phyloP scores from a whole-genome alignment of 805 yeast species.

The Barnettozyma pratensis region DNA sequence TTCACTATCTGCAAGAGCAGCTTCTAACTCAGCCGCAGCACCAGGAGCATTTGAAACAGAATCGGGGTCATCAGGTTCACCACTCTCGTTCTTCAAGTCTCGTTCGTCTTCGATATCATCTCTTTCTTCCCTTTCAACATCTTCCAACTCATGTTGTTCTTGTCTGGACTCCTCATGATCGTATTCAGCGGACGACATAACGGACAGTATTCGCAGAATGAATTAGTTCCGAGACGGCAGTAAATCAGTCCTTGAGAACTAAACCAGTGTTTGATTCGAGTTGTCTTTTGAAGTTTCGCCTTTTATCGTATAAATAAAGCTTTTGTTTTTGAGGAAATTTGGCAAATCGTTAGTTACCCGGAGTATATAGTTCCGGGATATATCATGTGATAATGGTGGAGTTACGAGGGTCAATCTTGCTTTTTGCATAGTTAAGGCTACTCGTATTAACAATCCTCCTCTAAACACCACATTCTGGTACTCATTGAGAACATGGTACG shows the following conservation, averaged over 20 bases:
- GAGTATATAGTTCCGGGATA: background rate
- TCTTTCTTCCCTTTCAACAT: slow-evolving; percentile 18
- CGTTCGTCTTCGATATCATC: slow-evolving; percentile 19
- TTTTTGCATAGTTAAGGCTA: background rate
- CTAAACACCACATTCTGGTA: too few relatives aligned
- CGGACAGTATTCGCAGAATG: background rate
- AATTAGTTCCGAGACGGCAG: too few relatives aligned
- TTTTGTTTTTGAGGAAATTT: background rate
- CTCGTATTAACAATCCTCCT: too few relatives aligned
- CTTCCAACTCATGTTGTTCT: slow-evolving; percentile 22
- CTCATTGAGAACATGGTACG: background rate
- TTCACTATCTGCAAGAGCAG: slow-evolving; percentile 24
- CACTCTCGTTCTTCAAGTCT: slow-evolving; percentile 5
- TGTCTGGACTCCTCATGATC: slow-evolving; percentile 21
- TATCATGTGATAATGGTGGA: background rate
- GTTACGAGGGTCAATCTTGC: too few relatives aligned
- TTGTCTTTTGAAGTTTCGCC: background rate
- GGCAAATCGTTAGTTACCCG: background rate
- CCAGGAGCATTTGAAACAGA: slow-evolving; percentile 13
- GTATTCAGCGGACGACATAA: slow-evolving; percentile 20
- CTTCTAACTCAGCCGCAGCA: slow-evolving; percentile 32
- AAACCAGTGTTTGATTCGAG: background rate
- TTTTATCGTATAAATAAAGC: background rate
- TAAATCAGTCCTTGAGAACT: too few relatives aligned
- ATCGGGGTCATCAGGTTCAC: slow-evolving; percentile 5